Percentiles rank a stretch among this genome's conserved stretches.
Evolutionary conservation across 78 protist species (phyloP).

Genomic region (Polysphondylium violaceum): DNA sequence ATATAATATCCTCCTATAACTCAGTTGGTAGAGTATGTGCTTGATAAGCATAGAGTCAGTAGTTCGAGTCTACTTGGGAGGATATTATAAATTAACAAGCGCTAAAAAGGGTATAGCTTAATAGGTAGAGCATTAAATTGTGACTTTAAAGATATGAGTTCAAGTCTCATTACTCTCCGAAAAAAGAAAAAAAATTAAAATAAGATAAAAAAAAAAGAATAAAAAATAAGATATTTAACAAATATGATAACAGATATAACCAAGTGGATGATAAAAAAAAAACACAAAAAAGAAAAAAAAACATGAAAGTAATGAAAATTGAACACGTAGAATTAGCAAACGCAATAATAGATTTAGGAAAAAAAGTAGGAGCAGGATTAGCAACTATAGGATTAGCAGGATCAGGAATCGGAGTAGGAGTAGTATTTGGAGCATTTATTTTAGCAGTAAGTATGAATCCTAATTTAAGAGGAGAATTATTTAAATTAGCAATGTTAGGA

Average conservation of each 20-base stretch:
- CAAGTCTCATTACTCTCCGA: background rate
- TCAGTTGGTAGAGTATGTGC: background rate
- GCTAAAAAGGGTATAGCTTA: conserved; percentile 7
- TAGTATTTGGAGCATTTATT: conserved; percentile 18
- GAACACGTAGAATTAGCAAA: conserved; percentile 27
- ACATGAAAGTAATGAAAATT: conserved; percentile 14
- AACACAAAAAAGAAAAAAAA: background rate
- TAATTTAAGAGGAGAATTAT: conserved; percentile 20
- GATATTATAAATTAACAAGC: too few species aligned
- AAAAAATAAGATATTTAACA: too few species aligned
- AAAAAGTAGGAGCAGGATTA: conserved; percentile 26
- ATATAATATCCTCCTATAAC: background rate
- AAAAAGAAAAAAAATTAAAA: background rate
- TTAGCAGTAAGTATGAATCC: conserved; percentile 23
- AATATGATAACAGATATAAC: too few species aligned
- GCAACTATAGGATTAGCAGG: conserved; percentile 9
- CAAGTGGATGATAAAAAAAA: background rate
- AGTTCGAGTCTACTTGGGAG: background rate
- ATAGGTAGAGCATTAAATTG: background rate
- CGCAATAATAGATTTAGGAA: conserved; percentile 17
- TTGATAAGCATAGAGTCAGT: background rate
- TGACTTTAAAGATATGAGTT: background rate
- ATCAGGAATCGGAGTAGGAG: conserved; percentile 12
- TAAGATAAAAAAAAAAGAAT: background rate
- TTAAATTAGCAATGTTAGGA: conserved; percentile 24